Conservation (phyloP, 1,284 basidiomycete genomes). For the Apiotrichum gracile region DNA sequence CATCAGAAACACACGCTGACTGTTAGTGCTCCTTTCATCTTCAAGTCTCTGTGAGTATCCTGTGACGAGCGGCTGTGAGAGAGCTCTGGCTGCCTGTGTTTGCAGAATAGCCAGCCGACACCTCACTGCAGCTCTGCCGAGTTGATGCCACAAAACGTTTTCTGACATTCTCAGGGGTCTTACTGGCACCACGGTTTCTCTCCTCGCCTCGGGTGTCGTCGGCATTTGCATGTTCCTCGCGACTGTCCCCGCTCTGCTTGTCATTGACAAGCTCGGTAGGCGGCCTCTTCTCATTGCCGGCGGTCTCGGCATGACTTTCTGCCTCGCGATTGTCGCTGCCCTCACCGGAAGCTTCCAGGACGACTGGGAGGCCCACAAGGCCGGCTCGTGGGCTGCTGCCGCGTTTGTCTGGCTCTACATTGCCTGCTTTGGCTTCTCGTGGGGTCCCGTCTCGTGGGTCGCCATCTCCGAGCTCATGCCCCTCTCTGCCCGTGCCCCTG, state of each 20-base stretch:
- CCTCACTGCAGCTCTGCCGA: no score
- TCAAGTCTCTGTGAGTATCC: neutral
- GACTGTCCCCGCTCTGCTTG: constrained; percentile 31
- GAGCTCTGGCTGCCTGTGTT: no score
- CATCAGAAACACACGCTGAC: no score
- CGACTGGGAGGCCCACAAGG: constrained; percentile 6
- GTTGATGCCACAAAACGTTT: neutral
- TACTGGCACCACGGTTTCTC: constrained; percentile 25
- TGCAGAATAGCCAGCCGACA: no score
- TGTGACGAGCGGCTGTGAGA: no score
- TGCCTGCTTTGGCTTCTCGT: constrained; percentile 15
- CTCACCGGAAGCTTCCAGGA: constrained; percentile 13
- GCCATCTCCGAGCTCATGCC: constrained; percentile 22
- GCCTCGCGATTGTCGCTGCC: constrained; percentile 21
- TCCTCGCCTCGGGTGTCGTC: constrained; percentile 42
- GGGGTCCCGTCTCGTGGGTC: constrained; percentile 21
- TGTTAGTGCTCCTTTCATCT: neutral
- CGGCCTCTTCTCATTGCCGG: constrained; percentile 22
- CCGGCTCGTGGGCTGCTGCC: constrained; percentile 16
- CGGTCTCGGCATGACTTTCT: constrained; percentile 21
- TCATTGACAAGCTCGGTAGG: constrained; percentile 29
- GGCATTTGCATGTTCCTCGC: constrained; percentile 37
- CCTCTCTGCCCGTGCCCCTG: constrained; percentile 14
- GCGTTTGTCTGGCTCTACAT: constrained; percentile 25
- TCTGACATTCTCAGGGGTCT: constrained; percentile 17